A percentile compares a stretch with the other conserved stretches of the same genome.
Evolutionary conservation across 2,329 filamentous ascomycete species (phyloP).

Genomic region (Didymella keratinophila): DNA sequence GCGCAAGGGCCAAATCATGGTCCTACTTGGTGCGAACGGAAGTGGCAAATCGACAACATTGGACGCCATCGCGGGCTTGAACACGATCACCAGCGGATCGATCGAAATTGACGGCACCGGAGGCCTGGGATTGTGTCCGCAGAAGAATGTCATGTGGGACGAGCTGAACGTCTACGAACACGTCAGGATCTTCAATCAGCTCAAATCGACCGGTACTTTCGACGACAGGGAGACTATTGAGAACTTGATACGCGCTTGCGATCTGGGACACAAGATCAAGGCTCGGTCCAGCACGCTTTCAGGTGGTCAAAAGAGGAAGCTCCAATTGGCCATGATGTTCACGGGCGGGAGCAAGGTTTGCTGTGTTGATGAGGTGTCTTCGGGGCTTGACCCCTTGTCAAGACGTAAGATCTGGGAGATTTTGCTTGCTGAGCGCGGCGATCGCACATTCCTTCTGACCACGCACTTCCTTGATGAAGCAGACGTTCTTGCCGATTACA

Average conservation of each 20-base stretch:
- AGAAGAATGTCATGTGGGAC: slow-evolving; percentile 95
- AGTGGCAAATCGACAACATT: slow-evolving; percentile 90
- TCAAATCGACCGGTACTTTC: slow-evolving; percentile 68
- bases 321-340: slow-evolving; percentile 94
- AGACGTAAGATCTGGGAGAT: slow-evolving; percentile 95
- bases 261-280: slow-evolving; percentile 76
- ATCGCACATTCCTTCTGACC: slow-evolving; percentile 83
- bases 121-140: slow-evolving; percentile 85
- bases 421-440: slow-evolving; percentile 80
- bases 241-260: slow-evolving; percentile 73
- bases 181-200: slow-evolving; percentile 79
- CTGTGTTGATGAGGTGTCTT: slow-evolving; percentile 90
- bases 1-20: slow-evolving; percentile 81
- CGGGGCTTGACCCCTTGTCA: slow-evolving; percentile 85
- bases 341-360: slow-evolving; percentile 88
- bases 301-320: slow-evolving; percentile 89
- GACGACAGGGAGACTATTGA: slow-evolving; percentile 67
- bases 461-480: slow-evolving; percentile 96
- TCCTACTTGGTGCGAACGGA: slow-evolving; percentile 87
- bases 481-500: slow-evolving; percentile 86
- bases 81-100: slow-evolving; percentile 75
- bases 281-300: slow-evolving; percentile 80
- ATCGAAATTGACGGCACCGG: slow-evolving; percentile 81
- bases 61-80: slow-evolving; percentile 85
- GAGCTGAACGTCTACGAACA: slow-evolving; percentile 87